phyloP scores from a whole-genome alignment of 306 rosid species.

The Lotus japonicus region DNA sequence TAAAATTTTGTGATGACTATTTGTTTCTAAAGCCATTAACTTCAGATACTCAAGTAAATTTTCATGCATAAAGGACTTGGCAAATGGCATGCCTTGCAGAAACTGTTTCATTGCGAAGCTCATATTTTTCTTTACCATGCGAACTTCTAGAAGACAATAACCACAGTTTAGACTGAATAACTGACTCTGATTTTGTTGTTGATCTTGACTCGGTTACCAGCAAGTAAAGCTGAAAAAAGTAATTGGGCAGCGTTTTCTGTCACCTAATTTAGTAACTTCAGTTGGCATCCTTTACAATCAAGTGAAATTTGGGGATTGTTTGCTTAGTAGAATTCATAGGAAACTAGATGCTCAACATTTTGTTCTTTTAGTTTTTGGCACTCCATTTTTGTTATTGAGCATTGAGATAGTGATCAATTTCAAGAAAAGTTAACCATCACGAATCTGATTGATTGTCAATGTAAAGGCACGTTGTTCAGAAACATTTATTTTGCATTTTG shows the following conservation, averaged over 20 bases:
- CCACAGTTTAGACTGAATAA: not conserved
- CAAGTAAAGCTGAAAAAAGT: not conserved
- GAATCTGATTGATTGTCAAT: not conserved
- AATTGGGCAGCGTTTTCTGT: not conserved
- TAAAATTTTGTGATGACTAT: not conserved
- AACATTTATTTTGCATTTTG: constrained; percentile 1
- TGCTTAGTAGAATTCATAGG: not conserved
- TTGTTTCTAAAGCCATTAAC: not conserved
- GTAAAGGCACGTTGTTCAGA: not conserved
- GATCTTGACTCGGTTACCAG: not conserved
- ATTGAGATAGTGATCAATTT: not conserved
- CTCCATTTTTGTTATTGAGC: not conserved
- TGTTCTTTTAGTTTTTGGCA: not conserved
- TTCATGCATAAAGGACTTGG: not conserved
- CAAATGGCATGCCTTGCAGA: not conserved
- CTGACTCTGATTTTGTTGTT: not conserved
- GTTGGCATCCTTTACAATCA: not conserved
- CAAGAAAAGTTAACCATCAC: not conserved
- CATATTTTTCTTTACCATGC: not conserved
- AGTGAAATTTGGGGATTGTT: not conserved
- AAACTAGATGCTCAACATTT: not conserved
- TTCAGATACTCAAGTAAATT: not conserved
- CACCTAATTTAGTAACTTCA: not conserved
- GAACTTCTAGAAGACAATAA: not conserved
- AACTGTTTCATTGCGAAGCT: not conserved